Conservation (phyloP, 345 rosid genomes). For the Brassica rapa region DNA sequence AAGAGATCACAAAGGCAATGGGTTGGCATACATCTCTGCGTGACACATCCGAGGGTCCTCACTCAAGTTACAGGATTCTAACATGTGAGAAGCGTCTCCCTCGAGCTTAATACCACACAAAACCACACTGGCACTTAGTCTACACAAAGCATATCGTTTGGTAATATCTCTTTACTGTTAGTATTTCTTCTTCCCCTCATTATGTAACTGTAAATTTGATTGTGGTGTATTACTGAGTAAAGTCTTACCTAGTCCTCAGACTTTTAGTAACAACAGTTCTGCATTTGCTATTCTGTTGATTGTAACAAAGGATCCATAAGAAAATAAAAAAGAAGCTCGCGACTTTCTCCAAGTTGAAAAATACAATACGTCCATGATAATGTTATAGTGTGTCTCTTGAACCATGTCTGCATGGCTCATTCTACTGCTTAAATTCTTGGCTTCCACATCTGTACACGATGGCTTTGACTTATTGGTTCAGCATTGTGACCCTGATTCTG, state of each 20-base stretch:
- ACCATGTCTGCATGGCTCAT: neutral
- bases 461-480: slow-evolving; percentile 6
- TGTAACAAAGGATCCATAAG: slow-evolving; percentile 15
- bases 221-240: slow-evolving; percentile 29
- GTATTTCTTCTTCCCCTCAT: neutral
- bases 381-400: neutral
- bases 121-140: slow-evolving; percentile 16
- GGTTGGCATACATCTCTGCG: slow-evolving; percentile 73
- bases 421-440: neutral
- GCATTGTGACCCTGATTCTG: slow-evolving; percentile 22
- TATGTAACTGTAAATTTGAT: slow-evolving; percentile 39
- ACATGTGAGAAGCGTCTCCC: slow-evolving; percentile 72
- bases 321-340: neutral
- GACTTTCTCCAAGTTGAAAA: neutral
- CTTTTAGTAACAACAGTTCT: neutral
- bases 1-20: slow-evolving; percentile 74
- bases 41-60: slow-evolving; percentile 92
- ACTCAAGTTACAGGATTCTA: slow-evolving; percentile 86
- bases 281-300: slow-evolving; percentile 18
- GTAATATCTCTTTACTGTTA: slow-evolving; percentile 17
- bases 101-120: slow-evolving; percentile 27
- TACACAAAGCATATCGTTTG: slow-evolving; percentile 22
- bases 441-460: neutral
- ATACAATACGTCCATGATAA: slow-evolving; percentile 21
- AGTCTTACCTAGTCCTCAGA: neutral